phyloP scores from a whole-genome alignment of 305 asterid species.

The Fraxinus xanthoxyloides region DNA sequence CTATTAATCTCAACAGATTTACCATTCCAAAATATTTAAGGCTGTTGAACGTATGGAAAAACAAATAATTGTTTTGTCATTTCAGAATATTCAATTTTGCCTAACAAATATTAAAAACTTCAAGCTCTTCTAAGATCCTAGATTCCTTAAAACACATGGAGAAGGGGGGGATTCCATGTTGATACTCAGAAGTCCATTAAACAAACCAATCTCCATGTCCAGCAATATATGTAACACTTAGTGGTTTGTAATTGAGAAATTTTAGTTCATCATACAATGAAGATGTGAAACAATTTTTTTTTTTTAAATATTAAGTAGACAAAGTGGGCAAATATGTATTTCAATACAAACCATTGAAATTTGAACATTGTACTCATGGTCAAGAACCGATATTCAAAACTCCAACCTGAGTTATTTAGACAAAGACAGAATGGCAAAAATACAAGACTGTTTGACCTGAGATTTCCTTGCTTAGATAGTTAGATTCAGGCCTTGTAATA shows the following conservation, averaged over 20 bases:
- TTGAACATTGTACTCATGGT: background rate
- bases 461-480: constrained; percentile 9
- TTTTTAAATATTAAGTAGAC: background rate
- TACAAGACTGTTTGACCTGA: background rate
- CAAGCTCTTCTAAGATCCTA: background rate
- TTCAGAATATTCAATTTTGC: background rate
- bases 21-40: background rate
- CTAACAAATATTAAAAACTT: background rate
- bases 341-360: background rate
- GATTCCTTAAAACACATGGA: background rate
- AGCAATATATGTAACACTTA: background rate
- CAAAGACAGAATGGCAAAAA: background rate
- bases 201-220: background rate
- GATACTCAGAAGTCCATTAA: background rate
- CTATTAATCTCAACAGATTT: background rate
- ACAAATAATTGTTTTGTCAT: background rate
- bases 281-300: background rate
- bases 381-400: constrained; percentile 5
- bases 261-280: background rate
- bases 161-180: background rate
- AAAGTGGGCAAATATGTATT: background rate
- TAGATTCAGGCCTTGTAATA: background rate
- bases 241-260: background rate
- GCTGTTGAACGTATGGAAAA: background rate
- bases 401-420: background rate